phyloP scores from a whole-genome alignment of 1,284 basidiomycete genomes.

The Mycena citricolor region DNA sequence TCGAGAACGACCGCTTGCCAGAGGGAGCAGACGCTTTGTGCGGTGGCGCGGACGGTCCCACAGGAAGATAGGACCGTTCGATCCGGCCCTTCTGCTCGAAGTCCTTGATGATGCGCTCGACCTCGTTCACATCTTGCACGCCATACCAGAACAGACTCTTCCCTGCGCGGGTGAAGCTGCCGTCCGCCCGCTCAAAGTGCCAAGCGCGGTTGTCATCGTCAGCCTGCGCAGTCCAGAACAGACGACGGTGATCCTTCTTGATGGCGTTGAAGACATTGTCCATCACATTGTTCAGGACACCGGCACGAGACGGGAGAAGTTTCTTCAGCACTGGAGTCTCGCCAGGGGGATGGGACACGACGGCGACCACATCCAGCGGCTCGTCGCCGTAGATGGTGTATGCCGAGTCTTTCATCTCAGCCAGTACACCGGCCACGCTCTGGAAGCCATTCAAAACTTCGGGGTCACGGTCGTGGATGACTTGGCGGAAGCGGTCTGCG shows the following conservation, averaged over 20 bases:
- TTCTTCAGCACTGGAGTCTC: constrained; percentile 93
- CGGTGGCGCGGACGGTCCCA: constrained; percentile 78
- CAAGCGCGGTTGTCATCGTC: constrained; percentile 97
- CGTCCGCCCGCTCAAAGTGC: constrained; percentile 99
- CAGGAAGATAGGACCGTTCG: constrained; percentile 85
- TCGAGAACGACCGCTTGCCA: constrained; percentile 67
- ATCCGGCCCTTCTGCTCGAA: constrained; percentile 89
- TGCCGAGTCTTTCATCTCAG: constrained; percentile 75
- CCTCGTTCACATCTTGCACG: constrained; percentile 87
- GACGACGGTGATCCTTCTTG: constrained; percentile 90
- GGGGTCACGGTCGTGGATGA: constrained; percentile 92
- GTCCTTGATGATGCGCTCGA: constrained; percentile 81
- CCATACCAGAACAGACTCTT: constrained; percentile 98
- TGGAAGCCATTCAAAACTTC: constrained; percentile 84
- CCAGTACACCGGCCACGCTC: constrained; percentile 89
- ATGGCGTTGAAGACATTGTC: constrained; percentile 98
- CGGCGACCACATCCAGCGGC: constrained; percentile 92
- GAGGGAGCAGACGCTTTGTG: constrained; percentile 45
- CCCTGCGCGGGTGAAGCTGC: constrained; percentile 94
- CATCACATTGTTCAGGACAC: constrained; percentile 90
- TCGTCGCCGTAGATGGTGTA: constrained; percentile 98
- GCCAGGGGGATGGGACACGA: constrained; percentile 89
- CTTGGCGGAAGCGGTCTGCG: constrained; percentile 89
- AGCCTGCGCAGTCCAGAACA: constrained; percentile 96
- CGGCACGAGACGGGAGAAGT: constrained; percentile 85